A percentile compares a stretch with the other conserved stretches of the same genome.
phyloP scores from a whole-genome alignment of 2,329 filamentous ascomycete species.

The Curvularia verruculosa region DNA sequence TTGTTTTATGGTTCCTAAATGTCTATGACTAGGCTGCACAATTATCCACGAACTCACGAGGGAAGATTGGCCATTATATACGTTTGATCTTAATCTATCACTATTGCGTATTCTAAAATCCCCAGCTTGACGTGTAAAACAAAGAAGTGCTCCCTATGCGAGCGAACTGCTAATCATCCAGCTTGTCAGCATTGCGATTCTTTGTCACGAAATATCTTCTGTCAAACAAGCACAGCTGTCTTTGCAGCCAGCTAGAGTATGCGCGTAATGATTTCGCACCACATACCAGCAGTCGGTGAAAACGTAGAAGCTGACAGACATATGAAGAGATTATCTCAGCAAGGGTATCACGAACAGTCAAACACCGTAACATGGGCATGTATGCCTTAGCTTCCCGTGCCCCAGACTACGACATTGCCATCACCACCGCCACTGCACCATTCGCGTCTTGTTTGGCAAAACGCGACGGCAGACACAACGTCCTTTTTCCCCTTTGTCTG shows the following conservation, averaged over 20 bases:
- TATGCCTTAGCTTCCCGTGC: slow-evolving; percentile 20
- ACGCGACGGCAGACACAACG: slow-evolving; percentile 56
- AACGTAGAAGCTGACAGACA: not conserved
- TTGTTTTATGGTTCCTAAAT: not conserved
- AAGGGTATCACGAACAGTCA: slow-evolving; percentile 9
- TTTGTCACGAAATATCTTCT: not conserved
- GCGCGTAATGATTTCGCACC: not conserved
- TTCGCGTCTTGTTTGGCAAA: slow-evolving; percentile 54
- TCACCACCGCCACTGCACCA: slow-evolving; percentile 59
- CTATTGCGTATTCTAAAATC: not conserved
- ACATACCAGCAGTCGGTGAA: not conserved
- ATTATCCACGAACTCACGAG: not conserved
- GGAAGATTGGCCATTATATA: slow-evolving; percentile 2
- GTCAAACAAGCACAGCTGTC: not conserved
- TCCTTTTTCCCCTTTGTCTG: slow-evolving; percentile 48
- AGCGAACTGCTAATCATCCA: not conserved
- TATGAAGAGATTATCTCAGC: not conserved
- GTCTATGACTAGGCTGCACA: slow-evolving; percentile 1
- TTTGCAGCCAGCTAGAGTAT: not conserved
- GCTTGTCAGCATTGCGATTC: not conserved
- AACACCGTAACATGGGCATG: not conserved
- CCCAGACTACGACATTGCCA: slow-evolving; percentile 50
- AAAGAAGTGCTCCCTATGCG: not conserved
- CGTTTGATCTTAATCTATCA: not conserved
- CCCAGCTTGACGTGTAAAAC: not conserved